Conservation (phyloP, 495 filamentous ascomycete species). For the Tetracladium marchalianum region DNA sequence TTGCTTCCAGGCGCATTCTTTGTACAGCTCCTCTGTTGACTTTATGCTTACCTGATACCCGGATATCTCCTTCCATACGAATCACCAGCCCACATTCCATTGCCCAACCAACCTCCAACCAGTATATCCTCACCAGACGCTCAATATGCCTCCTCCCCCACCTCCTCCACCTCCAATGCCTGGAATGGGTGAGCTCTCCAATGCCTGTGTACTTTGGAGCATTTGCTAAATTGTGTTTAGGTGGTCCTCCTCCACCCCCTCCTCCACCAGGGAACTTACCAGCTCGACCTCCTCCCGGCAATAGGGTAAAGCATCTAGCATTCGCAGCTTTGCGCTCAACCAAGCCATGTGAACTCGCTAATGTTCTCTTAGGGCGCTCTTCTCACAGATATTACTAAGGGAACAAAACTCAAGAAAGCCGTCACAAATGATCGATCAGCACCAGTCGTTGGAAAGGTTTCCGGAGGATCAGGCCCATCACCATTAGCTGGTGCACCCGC, state of each 20-base stretch:
- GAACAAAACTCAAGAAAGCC: constrained; percentile 69
- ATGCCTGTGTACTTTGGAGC: constrained; percentile 36
- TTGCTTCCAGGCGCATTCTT: not conserved
- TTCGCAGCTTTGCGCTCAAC: constrained; percentile 13
- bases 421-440: constrained; percentile 94
- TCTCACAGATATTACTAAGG: constrained; percentile 83
- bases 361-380: constrained; percentile 59
- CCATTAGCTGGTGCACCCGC: constrained; percentile 68
- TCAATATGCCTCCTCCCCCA: constrained; percentile 54
- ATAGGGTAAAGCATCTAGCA: constrained; percentile 14
- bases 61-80: not conserved
- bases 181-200: constrained; percentile 49
- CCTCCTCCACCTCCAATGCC: constrained; percentile 14
- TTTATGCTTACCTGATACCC: constrained; percentile 3
- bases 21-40: not conserved
- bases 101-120: not conserved
- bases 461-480: constrained; percentile 41
- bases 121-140: too few relatives aligned
- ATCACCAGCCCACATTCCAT: not conserved
- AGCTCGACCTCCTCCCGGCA: constrained; percentile 22
- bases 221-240: constrained; percentile 28
- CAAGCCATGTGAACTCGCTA: constrained; percentile 8
- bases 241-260: constrained; percentile 59
- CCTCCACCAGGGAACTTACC: constrained; percentile 39
- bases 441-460: constrained; percentile 49